Percentiles rank a stretch among this genome's conserved stretches.
Conservation (phyloP, 2,329 filamentous ascomycete genomes). For the Trichoderma afroharzianum region DNA sequence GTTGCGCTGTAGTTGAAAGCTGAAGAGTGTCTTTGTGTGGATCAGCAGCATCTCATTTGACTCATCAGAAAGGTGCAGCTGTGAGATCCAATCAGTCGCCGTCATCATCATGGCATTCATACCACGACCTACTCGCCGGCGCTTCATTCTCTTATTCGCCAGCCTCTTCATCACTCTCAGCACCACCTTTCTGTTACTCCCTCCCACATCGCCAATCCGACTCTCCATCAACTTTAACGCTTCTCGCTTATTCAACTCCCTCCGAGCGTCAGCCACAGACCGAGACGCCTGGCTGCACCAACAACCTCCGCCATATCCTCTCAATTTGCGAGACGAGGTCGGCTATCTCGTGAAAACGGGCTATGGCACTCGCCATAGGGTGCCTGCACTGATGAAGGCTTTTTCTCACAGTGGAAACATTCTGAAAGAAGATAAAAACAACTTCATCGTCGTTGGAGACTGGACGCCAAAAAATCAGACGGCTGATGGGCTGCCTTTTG, state of each 20-base stretch:
- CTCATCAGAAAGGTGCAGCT: neutral
- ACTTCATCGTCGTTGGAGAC: slow-evolving; percentile 50
- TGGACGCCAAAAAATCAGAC: slow-evolving; percentile 39
- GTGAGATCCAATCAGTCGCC: neutral
- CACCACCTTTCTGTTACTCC: slow-evolving; percentile 30
- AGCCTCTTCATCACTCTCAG: slow-evolving; percentile 26
- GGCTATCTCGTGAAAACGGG: slow-evolving; percentile 54
- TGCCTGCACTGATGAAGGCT: slow-evolving; percentile 45
- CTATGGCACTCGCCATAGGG: slow-evolving; percentile 49
- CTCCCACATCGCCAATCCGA: slow-evolving; percentile 32
- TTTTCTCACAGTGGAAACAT: slow-evolving; percentile 33
- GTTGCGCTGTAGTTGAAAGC: neutral
- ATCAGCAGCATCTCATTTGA: neutral
- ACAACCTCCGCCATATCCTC: slow-evolving; percentile 35
- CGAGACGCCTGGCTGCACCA: slow-evolving; percentile 42
- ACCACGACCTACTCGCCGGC: slow-evolving; percentile 30
- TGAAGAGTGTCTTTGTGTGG: neutral
- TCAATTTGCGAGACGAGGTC: slow-evolving; percentile 45
- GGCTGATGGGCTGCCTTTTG: slow-evolving; percentile 31
- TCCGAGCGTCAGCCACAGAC: slow-evolving; percentile 28
- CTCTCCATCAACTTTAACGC: slow-evolving; percentile 35
- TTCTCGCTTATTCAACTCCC: slow-evolving; percentile 29
- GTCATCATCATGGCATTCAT: slow-evolving; percentile 22
- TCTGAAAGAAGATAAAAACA: slow-evolving; percentile 36
- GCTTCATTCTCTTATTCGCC: slow-evolving; percentile 24